Evolutionary conservation across 306 rosid genomes (phyloP), one percentile per base, ranked within the genome.

Genomic region (Oemleria cerasiformis): DNA sequence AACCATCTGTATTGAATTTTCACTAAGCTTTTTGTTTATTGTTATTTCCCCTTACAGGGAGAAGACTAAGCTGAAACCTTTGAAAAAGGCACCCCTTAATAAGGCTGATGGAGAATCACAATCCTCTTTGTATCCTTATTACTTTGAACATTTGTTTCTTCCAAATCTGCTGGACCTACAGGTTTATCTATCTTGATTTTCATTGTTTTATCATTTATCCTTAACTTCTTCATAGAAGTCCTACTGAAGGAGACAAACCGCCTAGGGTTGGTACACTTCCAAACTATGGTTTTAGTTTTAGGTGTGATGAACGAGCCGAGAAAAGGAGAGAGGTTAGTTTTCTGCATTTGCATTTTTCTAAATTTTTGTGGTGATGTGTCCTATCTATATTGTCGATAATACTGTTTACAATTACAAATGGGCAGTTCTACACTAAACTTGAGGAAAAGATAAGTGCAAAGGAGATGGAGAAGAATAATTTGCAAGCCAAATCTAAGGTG

Each of bases 391-490:
- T 49, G 21, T 43, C 42, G 65, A 77, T 30, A 53, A n/a, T 55
- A 34, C 44, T 70, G 5, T 53, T 61, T 58, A 9, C 49, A 68
- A 43, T 78, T 72, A 75, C 88, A 53, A 30, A 70, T 76, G 78
- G 79, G 72, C 92, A 95, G 99, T 95, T 91, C 82, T 95, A 95
- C 77, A 53, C 96, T 65, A 90, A 95, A 80, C 96, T 95, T 8
- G 99, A 92, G 87, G 99, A 95, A 81, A 95, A 88, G 88, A 89
- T 85, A 85, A 96, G 92, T 63, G 99, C 96, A 20, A 95, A 89
- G 88, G 97, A 95, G 83, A 84, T 72, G 63, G 99, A 95, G 82
- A 82, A 90, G 86, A 95, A 73, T 80, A 82, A 82, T 77, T 58
- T 92, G 74, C 97, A 95, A 84, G 99, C 96, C 54, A 89, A 95